phyloP scores from a whole-genome alignment of 805 yeast genomes.

The Hanseniaspora guilliermondii region DNA sequence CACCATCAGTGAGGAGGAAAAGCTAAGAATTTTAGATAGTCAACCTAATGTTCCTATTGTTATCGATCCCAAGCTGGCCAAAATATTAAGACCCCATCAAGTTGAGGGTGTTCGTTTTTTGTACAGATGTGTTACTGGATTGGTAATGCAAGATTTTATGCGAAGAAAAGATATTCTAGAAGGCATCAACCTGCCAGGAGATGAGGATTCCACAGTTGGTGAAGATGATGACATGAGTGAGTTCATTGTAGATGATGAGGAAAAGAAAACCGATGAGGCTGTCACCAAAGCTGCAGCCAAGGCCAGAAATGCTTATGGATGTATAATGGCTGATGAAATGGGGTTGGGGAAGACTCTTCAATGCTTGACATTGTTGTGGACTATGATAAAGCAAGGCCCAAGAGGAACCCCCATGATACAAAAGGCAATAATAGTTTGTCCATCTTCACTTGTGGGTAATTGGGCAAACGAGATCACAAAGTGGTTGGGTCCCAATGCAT shows the following conservation, averaged over 20 bases:
- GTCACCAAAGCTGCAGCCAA: background rate
- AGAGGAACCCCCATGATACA: constrained; percentile 67
- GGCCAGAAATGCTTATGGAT: constrained; percentile 56
- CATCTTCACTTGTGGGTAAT: constrained; percentile 81
- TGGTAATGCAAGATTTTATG: constrained; percentile 34
- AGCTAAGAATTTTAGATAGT: constrained; percentile 31
- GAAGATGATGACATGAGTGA: background rate
- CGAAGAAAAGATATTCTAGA: constrained; percentile 9
- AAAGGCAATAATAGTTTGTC: constrained; percentile 87
- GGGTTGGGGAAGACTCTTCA: constrained; percentile 86
- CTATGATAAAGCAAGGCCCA: constrained; percentile 77
- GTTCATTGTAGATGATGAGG: constrained; percentile 6
- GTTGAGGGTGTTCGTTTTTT: constrained; percentile 88
- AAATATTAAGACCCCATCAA: constrained; percentile 87
- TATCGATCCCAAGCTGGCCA: constrained; percentile 76
- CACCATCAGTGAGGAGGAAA: constrained; percentile 41
- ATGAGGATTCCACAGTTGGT: background rate
- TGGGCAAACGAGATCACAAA: constrained; percentile 95
- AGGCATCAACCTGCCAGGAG: background rate
- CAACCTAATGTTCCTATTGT: constrained; percentile 90
- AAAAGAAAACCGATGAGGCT: background rate
- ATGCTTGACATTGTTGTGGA: constrained; percentile 87
- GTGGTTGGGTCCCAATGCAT: constrained; percentile 88
- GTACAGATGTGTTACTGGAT: constrained; percentile 81
- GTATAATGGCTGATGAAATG: constrained; percentile 98